These are phyloP conservation scores for Aspergillus fumigatus DNA, from an alignment of 2,329 filamentous ascomycete genomes.

Conservation along the genomic window DNA sequence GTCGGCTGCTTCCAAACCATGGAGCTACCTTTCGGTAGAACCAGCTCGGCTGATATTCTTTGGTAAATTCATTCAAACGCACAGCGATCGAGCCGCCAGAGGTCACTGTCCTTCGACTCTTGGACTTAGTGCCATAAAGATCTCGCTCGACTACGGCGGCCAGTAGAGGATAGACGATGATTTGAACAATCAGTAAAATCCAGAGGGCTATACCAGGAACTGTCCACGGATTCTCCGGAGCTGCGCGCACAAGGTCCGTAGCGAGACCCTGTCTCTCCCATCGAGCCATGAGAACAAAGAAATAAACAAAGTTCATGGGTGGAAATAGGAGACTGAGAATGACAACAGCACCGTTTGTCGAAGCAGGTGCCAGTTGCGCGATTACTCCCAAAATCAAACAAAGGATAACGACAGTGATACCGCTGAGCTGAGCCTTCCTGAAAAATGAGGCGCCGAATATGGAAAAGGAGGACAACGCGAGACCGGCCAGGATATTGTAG, in stretches of 20 bases:
- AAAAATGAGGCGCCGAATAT: constrained; percentile 81
- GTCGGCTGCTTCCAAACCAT: constrained; percentile 48
- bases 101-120: constrained; percentile 46
- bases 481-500: constrained; percentile 70
- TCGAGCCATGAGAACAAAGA: constrained; percentile 68
- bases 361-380: constrained; percentile 64
- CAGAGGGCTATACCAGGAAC: constrained; percentile 72
- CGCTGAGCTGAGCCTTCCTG: constrained; percentile 79
- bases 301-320: constrained; percentile 83
- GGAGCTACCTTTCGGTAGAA: constrained; percentile 48
- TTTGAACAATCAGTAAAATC: constrained; percentile 73
- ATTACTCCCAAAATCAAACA: constrained; percentile 75
- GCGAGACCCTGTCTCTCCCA: constrained; percentile 62
- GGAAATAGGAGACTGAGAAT: constrained; percentile 74
- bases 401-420: constrained; percentile 70
- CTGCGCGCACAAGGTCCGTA: constrained; percentile 57
- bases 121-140: constrained; percentile 70
- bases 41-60: constrained; percentile 67
- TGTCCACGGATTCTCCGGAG: constrained; percentile 63
- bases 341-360: constrained; percentile 60
- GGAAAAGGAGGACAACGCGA: constrained; percentile 74
- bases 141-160: constrained; percentile 69
- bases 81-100: constrained; percentile 53
- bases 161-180: constrained; percentile 69
- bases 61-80: constrained; percentile 67